Base-by-base conservation (phyloP, 495 filamentous ascomycete species). In the Lindgomyces ingoldianus region DNA sequence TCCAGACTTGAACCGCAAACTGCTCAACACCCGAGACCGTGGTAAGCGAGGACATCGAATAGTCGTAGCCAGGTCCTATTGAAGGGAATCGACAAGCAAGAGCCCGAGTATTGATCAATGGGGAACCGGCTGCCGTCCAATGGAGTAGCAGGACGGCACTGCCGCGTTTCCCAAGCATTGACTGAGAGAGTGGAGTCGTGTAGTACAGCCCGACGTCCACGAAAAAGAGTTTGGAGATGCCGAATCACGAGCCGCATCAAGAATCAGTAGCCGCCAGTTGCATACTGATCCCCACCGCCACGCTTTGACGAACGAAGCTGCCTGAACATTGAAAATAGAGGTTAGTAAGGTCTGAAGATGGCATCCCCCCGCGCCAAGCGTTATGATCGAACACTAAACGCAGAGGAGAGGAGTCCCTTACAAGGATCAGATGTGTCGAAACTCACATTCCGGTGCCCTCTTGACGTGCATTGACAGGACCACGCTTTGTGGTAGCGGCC, bases 391-490 rank as follows among this genome's bases (percentile, higher is more conserved):
- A 81, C 86, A 91, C 84, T 83, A 89, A 88, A 91, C 87, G 88
- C 85, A 88, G 88, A 88, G 85, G 85, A 87, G 85, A 81, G 82
- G 80, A 57, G 87, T 88, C 91, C 87, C 91, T 93, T 94, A 93
- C 90, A 88, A 91, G 89, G 89, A 90, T 91, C 89, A 83, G 82
- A 81, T 84, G 65, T 74, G 79, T 85, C 84, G 83, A 84, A 39
- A 96, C 94, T 96, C 91, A 98, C 94, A 98, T 98, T 89, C 94
- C 92, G 90, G 76, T 92, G 87, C 79, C 90, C 84, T 79, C 86
- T 83, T 70, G 87, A 86, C 75, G 72, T 56, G 73, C 45, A 60
- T 75, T 72, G 70, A 77, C 70, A 25, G 69, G 72, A 46, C 75
- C 72, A 60, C 70, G 71, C 64, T 74, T 76, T 18, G 54, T 62